Evolutionary conservation across 1,139 yeast species (phyloP), one percentile per base, ranked within the genome.

Genomic region (Geotrichum carabidarum): DNA sequence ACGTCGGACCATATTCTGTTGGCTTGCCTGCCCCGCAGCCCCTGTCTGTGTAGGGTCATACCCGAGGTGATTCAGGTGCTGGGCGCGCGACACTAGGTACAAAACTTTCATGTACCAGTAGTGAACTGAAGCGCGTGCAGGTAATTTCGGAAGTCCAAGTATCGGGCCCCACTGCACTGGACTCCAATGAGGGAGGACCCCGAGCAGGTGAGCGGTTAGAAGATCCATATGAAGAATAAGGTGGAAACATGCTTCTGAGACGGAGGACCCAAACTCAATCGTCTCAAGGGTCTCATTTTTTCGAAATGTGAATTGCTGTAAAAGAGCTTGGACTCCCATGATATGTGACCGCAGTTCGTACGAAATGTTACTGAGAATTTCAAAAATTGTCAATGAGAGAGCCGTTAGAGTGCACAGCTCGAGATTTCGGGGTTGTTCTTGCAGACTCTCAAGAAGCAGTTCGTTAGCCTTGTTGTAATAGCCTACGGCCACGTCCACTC

Each of bases 221-320:
- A 53, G 31, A 35, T 53, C 56, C 31, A 44, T 40, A 32, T 50
- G 51, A n/a, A 53, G 12, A 8, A 49, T 35, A 3, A 44, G n/a
- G 17, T 31, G n/a, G 48, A 53, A 53, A 35, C 56, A 49, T 8
- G 56, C 50, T 30, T 53, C 56, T n/a, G 51, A 47, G 14, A 53
- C 46, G 5, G 50, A 51, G 3, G 53, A 48, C 5, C 53, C 8
- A 42, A 53, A 49, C 31, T 50, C 50, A 11, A 45, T 14, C 34
- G 37, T 45, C 12, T 45, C 44, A 1, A 18, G 38, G 22, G 31
- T 43, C 17, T 46, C 51, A 38, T 42, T 40, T 31, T 41, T 45
- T n/a, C 18, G 37, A 11, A 44, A 43, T 2, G 49, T 38, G 30
- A 53, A 53, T 34, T 53, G 53, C 30, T 49, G 53, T 2, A 53